These are phyloP conservation scores for Trypanosoma vivax DNA, from an alignment of 208 protist species.

Conservation along the genomic window DNA sequence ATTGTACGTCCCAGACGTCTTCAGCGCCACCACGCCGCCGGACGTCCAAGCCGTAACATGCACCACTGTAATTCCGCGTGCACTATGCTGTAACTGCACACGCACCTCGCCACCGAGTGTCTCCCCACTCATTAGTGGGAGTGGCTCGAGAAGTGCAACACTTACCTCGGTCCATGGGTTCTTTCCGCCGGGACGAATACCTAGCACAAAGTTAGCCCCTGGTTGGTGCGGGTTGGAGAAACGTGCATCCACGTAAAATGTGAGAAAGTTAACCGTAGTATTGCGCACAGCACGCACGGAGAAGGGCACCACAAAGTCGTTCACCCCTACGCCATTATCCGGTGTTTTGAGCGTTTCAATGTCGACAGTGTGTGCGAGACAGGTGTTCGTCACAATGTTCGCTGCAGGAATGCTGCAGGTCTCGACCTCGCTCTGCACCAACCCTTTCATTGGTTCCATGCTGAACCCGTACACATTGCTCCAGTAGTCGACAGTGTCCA, in stretches of 20 bases:
- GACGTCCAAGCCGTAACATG: constrained; percentile 60
- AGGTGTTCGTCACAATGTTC: constrained; percentile 71
- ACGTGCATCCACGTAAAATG: constrained; percentile 74
- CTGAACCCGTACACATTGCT: constrained; percentile 90
- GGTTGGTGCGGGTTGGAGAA: constrained; percentile 66
- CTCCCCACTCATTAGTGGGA: constrained; percentile 71
- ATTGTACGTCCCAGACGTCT: constrained; percentile 59
- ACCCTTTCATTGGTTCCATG: constrained; percentile 87
- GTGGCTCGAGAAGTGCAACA: constrained; percentile 50
- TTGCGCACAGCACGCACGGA: constrained; percentile 36
- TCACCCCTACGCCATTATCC: constrained; percentile 24
- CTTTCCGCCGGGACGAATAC: constrained; percentile 61
- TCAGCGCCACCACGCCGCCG: constrained; percentile 47
- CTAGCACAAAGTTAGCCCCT: constrained; percentile 84
- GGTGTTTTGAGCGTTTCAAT: constrained; percentile 36
- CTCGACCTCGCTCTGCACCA: constrained; percentile 76
- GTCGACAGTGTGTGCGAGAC: constrained; percentile 51
- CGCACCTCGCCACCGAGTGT: constrained; percentile 47
- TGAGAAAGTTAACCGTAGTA: constrained; percentile 82
- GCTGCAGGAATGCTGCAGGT: constrained; percentile 59
- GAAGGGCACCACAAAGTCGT: constrained; percentile 53
- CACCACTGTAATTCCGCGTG: constrained; percentile 47
- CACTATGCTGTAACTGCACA: constrained; percentile 33
- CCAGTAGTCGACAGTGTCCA: constrained; percentile 87
- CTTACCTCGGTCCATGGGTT: constrained; percentile 84